phyloP scores from a whole-genome alignment of 129 eudicot species.

The Solidago caesia region DNA sequence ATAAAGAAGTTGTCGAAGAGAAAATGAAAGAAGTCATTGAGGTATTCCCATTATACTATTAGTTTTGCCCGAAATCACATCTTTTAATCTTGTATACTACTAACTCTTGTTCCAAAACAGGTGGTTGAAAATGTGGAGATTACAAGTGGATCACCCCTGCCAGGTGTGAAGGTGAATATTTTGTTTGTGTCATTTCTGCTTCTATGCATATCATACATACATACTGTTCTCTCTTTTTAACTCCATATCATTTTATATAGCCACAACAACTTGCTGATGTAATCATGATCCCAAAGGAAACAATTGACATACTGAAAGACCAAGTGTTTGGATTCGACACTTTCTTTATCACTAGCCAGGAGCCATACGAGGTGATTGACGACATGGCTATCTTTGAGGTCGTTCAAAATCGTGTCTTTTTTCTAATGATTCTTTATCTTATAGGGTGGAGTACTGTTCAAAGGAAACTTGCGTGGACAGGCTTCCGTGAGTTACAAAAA shows the following conservation, averaged over 20 bases:
- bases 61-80: not conserved
- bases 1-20: slow-evolving; percentile 35
- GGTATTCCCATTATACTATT: slow-evolving; percentile 38
- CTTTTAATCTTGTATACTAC: not conserved
- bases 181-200: not conserved
- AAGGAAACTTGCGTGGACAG: slow-evolving; percentile 87
- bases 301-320: slow-evolving; percentile 69
- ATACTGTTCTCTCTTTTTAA: slow-evolving; percentile 2
- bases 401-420: not conserved
- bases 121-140: slow-evolving; percentile 51
- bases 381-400: slow-evolving; percentile 16
- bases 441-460: slow-evolving; percentile 90
- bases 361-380: slow-evolving; percentile 87
- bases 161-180: slow-evolving; percentile 92
- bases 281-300: slow-evolving; percentile 76
- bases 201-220: not conserved
- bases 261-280: slow-evolving; percentile 65
- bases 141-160: slow-evolving; percentile 94
- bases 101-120: slow-evolving; percentile 37
- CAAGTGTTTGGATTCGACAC: slow-evolving; percentile 99
- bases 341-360: slow-evolving; percentile 92
- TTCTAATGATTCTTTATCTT: slow-evolving; percentile 5
- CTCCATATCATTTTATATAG: slow-evolving; percentile 38
- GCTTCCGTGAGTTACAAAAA: slow-evolving; percentile 78
- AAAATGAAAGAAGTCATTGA: slow-evolving; percentile 32